Percentiles rank a stretch among this genome's conserved stretches.
phyloP scores from a whole-genome alignment of 352 stramenopile genomes.

The Halophytophthora polymorphica region DNA sequence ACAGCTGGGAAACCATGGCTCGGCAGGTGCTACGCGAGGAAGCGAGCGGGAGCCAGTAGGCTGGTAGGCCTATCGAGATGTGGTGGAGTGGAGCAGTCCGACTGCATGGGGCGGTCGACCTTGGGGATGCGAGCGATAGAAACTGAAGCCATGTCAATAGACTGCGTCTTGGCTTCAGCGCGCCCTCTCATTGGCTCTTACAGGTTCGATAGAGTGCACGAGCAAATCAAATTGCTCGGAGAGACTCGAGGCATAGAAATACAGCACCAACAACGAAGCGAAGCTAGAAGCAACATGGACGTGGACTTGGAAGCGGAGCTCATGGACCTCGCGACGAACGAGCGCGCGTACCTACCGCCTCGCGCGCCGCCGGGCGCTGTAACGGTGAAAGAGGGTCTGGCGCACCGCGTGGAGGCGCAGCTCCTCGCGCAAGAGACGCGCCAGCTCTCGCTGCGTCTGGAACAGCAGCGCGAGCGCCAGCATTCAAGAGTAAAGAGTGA shows the following conservation, averaged over 20 bases:
- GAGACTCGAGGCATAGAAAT: too few species aligned
- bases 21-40: conserved; percentile 61
- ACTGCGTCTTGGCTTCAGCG: too few species aligned
- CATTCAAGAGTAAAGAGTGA: not conserved
- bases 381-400: conserved; percentile 2
- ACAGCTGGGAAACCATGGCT: conserved; percentile 75
- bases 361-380: conserved; percentile 3
- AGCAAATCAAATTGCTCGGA: too few species aligned
- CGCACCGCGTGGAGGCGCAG: conserved; percentile 13
- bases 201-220: too few species aligned
- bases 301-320: conserved; percentile 56
- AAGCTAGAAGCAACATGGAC: conserved; percentile 4
- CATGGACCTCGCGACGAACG: conserved; percentile 62
- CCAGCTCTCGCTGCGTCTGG: conserved; percentile 5
- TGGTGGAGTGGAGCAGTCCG: not conserved
- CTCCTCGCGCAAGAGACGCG: conserved; percentile 7
- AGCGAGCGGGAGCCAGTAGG: conserved; percentile 7
- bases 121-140: not conserved
- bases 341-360: conserved; percentile 48
- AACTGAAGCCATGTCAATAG: not conserved
- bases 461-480: conserved; percentile 1
- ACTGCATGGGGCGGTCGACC: not conserved
- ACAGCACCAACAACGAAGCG: not conserved
- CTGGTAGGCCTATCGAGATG: not conserved
- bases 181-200: too few species aligned